phyloP scores from a whole-genome alignment of 768 basidiomycete species.

The Baorangia bicolor region DNA sequence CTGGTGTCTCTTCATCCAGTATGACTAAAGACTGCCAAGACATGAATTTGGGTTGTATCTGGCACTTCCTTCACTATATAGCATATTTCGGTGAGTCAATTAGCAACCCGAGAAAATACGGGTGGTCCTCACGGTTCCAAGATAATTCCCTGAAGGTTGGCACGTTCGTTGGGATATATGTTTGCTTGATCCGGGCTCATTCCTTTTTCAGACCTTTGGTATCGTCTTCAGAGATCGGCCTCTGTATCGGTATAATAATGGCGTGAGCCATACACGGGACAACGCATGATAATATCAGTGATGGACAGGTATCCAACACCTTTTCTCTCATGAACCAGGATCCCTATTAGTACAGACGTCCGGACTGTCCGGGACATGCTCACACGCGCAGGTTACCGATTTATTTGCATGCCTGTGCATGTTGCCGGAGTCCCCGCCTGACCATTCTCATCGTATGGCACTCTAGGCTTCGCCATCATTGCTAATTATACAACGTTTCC shows the following conservation, averaged over 20 bases:
- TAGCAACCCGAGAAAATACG: no score
- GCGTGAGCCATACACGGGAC: not conserved
- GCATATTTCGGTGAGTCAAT: not conserved
- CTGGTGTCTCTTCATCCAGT: not conserved
- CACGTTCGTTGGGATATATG: conserved; percentile 6
- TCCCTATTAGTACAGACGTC: not conserved
- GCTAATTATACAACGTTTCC: conserved; percentile 3
- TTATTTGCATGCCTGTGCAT: not conserved
- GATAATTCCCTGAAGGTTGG: not conserved
- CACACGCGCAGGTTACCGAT: not conserved
- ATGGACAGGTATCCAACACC: not conserved
- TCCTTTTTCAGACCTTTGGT: not conserved
- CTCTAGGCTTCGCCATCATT: not conserved
- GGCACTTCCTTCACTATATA: not conserved
- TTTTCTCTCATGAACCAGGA: not conserved
- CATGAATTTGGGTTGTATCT: not conserved
- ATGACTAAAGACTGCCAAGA: not conserved
- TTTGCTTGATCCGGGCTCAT: not conserved
- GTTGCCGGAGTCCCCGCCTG: not conserved
- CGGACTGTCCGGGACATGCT: not conserved
- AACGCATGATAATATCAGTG: not conserved
- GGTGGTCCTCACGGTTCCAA: not conserved
- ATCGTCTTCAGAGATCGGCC: not conserved
- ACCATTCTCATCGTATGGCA: conserved; percentile 8
- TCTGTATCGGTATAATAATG: not conserved